phyloP scores from a whole-genome alignment of 2,329 filamentous ascomycete genomes.

The Fusarium penzigii region DNA sequence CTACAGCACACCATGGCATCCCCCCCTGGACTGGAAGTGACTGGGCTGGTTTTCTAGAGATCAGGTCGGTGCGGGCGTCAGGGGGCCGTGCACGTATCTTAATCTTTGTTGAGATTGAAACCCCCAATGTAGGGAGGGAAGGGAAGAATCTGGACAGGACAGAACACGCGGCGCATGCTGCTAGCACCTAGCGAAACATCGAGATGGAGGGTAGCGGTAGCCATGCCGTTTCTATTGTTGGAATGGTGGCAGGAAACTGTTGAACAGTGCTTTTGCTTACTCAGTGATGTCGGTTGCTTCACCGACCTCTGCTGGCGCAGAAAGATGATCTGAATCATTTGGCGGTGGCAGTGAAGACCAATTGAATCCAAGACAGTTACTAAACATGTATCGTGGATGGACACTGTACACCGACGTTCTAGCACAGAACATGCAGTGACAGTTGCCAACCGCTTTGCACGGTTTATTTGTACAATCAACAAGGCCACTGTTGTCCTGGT shows the following conservation, averaged over 20 bases:
- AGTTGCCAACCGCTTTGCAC: no score
- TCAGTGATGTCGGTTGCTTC: no score
- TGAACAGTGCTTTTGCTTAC: constrained; percentile 14
- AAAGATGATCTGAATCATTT: no score
- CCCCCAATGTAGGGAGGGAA: not conserved
- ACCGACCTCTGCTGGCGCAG: no score
- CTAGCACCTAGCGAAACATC: not conserved
- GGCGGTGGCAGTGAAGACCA: no score
- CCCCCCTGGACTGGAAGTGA: not conserved
- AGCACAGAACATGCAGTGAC: no score
- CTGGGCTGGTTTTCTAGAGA: not conserved
- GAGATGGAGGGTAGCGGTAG: not conserved
- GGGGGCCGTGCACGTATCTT: constrained; percentile 11
- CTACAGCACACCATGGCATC: not conserved
- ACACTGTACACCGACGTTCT: no score
- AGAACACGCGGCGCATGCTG: constrained; percentile 2
- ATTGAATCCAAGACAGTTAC: no score
- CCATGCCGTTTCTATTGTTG: constrained; percentile 22
- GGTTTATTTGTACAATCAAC: no score
- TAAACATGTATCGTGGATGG: no score
- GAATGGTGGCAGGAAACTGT: constrained; percentile 21
- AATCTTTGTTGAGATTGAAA: constrained; percentile 18
- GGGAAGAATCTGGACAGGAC: not conserved
- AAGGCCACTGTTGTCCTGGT: no score
- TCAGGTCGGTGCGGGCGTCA: constrained; percentile 11